phyloP scores from a whole-genome alignment of 371 early-diverging fungal species.

The Rhizopus microsporus region DNA sequence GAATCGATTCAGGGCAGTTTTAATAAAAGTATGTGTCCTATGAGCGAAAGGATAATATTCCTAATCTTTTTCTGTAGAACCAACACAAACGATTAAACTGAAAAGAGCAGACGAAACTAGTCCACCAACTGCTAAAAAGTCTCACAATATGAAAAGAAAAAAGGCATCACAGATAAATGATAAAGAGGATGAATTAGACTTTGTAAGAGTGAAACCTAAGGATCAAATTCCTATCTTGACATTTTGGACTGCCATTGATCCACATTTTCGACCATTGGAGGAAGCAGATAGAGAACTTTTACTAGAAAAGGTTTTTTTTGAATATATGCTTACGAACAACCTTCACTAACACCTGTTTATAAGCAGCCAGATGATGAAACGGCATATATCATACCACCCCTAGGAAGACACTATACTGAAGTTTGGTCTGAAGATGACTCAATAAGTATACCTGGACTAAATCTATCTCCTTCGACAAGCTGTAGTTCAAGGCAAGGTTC shows the following conservation, averaged over 20 bases:
- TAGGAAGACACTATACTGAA: slow-evolving; percentile 78
- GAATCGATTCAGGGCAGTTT: slow-evolving; percentile 2
- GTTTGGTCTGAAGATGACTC: slow-evolving; percentile 87
- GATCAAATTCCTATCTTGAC: slow-evolving; percentile 81
- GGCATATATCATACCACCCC: slow-evolving; percentile 71
- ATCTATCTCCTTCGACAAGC: slow-evolving; percentile 34
- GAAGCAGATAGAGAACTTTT: slow-evolving; percentile 81
- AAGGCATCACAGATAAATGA: slow-evolving; percentile 12
- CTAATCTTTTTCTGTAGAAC: slow-evolving; percentile 7
- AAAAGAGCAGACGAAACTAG: slow-evolving; percentile 30
- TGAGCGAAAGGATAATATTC: neutral
- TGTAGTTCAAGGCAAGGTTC: slow-evolving; percentile 29
- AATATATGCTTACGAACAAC: neutral
- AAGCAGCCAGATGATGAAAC: slow-evolving; percentile 59
- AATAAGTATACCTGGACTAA: slow-evolving; percentile 53
- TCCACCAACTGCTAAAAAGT: slow-evolving; percentile 17
- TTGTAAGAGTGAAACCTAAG: slow-evolving; percentile 51
- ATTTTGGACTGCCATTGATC: slow-evolving; percentile 83
- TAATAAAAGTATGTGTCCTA: slow-evolving; percentile 16
- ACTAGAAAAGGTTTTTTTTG: slow-evolving; percentile 46
- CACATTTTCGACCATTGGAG: slow-evolving; percentile 80
- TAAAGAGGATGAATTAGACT: slow-evolving; percentile 27
- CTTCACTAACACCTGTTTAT: neutral
- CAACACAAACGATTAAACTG: slow-evolving; percentile 28
- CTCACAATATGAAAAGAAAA: slow-evolving; percentile 24